These are phyloP conservation scores for Sisymbrium irio DNA, from an alignment of 345 rosid species.

Conservation along the genomic window DNA sequence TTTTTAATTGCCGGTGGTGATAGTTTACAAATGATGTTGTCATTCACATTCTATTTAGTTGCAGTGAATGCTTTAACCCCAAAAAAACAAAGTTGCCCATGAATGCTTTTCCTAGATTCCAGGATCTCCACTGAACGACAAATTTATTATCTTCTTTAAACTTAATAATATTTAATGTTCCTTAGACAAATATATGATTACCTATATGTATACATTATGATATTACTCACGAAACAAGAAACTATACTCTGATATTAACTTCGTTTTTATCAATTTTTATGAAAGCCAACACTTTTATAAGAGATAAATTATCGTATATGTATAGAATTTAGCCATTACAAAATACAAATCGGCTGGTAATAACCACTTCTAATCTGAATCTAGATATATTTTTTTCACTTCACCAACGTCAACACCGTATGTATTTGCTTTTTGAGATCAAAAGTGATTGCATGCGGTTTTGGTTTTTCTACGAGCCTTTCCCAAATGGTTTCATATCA, in stretches of 20 bases:
- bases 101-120: constrained; percentile 25
- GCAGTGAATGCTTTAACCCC: constrained; percentile 16
- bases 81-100: no score
- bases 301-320: background rate
- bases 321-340: background rate
- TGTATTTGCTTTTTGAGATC: background rate
- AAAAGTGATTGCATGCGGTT: background rate
- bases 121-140: constrained; percentile 21
- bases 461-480: background rate
- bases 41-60: constrained; percentile 22
- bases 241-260: background rate
- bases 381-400: background rate
- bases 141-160: background rate
- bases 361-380: background rate
- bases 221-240: background rate
- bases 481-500: background rate
- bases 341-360: background rate
- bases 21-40: background rate
- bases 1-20: background rate
- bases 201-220: background rate
- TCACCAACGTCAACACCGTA: background rate
- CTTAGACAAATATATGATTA: background rate
- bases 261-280: background rate
- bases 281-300: background rate
- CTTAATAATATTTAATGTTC: background rate